Base-by-base conservation (phyloP, 139 green algal genomes). In the Auxenochlorella protothecoides region DNA sequence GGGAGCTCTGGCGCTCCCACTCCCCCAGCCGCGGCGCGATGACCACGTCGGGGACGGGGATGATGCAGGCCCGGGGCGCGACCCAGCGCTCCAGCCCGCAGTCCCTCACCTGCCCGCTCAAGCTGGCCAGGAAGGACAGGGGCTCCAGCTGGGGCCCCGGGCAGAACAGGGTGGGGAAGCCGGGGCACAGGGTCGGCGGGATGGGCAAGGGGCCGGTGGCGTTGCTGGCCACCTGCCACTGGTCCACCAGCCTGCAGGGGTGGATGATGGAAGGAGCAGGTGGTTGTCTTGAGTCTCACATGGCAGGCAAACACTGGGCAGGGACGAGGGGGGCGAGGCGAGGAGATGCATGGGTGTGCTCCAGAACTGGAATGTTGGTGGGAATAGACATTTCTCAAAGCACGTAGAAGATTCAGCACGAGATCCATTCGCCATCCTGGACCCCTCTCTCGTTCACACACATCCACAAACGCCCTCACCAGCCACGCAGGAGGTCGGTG, bases 1-100 rank as follows among this genome's bases (percentile, higher is more conserved):
- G 55, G 53, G 60, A 9, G 13, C 53, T 69, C 72, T 73, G 71
- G 16, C 76, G 56, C 71, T 80, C 76, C 76, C 76, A 80, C 12
- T 70, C 57, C 13, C 76, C 76, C 65, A 80, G 65, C 65, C 68
- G 64, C 44, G 57, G 57, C 55, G 14, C 5, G 9, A 76, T 55
- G 15, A 76, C 76, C 4, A 54, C 52, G 27, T 53, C 4, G 27
- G 76, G 76, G 10, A 59, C 53, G n/a, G 76, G 76, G 67, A 80
- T 71, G 9, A 80, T 51, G 69, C 76, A 77, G n/a, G 4, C 65
- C n/a, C 55, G n/a, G 8, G 69, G 69, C 9, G n/a, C 3, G 63
- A 76, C 64, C 76, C 70, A 76, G 68, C 6, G 5, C 15, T 59
- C 3, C 12, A 74, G 64, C 52, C 44, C 59, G 53, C 71, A 77